A percentile compares a stretch with the other conserved stretches of the same genome.
These are phyloP conservation scores for Artemisia annua DNA, from an alignment of 129 eudicot genomes.

Conservation along the genomic window DNA sequence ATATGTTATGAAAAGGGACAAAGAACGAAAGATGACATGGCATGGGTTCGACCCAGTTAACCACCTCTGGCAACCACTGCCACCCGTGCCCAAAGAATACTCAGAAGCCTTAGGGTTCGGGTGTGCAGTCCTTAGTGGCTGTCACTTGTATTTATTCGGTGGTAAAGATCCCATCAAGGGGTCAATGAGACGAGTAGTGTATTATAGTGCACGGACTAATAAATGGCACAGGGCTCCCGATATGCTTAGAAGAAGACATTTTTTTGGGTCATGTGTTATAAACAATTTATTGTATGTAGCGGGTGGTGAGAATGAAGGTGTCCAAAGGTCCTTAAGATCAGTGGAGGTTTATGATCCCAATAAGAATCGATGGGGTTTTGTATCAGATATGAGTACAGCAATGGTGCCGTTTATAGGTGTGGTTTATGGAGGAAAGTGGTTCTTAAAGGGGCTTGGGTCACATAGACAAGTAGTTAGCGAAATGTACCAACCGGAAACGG, in stretches of 20 bases:
- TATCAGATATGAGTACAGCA: slow-evolving; percentile 73
- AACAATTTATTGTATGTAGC: slow-evolving; percentile 84
- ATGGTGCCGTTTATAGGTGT: slow-evolving; percentile 83
- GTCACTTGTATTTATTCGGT: slow-evolving; percentile 75
- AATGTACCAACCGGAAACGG: slow-evolving; percentile 64
- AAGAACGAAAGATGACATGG: slow-evolving; percentile 71
- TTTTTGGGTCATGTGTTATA: slow-evolving; percentile 77
- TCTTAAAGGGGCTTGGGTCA: slow-evolving; percentile 74
- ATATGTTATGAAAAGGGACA: slow-evolving; percentile 70
- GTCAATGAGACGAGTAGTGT: slow-evolving; percentile 79
- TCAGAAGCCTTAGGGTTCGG: slow-evolving; percentile 77
- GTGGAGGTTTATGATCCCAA: slow-evolving; percentile 78
- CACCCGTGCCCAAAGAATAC: slow-evolving; percentile 80
- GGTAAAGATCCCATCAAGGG: slow-evolving; percentile 86
- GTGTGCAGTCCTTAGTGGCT: slow-evolving; percentile 75
- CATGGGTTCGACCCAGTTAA: slow-evolving; percentile 72
- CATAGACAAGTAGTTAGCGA: slow-evolving; percentile 75
- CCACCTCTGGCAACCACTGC: slow-evolving; percentile 81
- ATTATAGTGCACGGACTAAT: slow-evolving; percentile 71
- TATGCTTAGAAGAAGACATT: slow-evolving; percentile 76
- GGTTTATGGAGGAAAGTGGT: slow-evolving; percentile 83
- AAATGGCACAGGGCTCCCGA: slow-evolving; percentile 93
- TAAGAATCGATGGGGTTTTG: slow-evolving; percentile 72
- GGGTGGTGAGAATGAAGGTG: slow-evolving; percentile 83
- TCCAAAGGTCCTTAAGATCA: slow-evolving; percentile 65